Base-by-base conservation (phyloP, 1,284 basidiomycete species). In the Limonomyces culmigenus region DNA sequence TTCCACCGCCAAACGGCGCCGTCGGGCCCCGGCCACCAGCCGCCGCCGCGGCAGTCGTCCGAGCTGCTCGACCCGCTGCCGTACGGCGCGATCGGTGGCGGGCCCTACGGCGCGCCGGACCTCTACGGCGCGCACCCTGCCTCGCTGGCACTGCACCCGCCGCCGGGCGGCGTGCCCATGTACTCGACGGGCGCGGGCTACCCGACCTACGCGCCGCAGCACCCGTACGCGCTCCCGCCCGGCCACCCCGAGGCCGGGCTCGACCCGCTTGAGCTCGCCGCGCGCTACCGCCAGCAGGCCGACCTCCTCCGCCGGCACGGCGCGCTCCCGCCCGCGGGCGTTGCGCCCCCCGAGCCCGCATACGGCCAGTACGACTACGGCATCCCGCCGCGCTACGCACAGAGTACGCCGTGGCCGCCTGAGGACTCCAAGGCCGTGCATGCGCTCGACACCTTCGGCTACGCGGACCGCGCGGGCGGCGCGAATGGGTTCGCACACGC, bases 1-100 rank as follows among this genome's bases (percentile, higher is more conserved):
- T 83, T 84, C 47, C 77, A 80, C 48, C 68, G 75, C n/a, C 80
- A 83, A 47, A 80, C 79, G 0, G 78, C 77, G 1, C 77, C 79
- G 14, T 62, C 67, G 5, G 78, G 78, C 5, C 77, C 78, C 13
- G 78, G 77, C 13, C 78, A 69, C 55, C 54, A 5, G 39, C 54
- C 30, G 16, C 30, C 30, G 8, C 30, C 11, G 15, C 10, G 10
- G 10, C 10, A 8, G 10, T 8, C 6, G 6, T 10, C 30, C 10
- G 23, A 27, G n/a, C 8, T 27, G 8, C n/a, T n/a, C n/a, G n/a
- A n/a, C n/a, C n/a, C n/a, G n/a, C n/a, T n/a, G n/a, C n/a, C n/a
- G n/a, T n/a, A n/a, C n/a, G n/a, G n/a, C n/a, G 23, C 8, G 8
- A 27, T 27, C 23, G 23, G 23, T n/a, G 23, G 8, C 8, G 8